Base-by-base conservation (phyloP, 2,329 filamentous ascomycete genomes). In the Sclerotinia spermophila region DNA sequence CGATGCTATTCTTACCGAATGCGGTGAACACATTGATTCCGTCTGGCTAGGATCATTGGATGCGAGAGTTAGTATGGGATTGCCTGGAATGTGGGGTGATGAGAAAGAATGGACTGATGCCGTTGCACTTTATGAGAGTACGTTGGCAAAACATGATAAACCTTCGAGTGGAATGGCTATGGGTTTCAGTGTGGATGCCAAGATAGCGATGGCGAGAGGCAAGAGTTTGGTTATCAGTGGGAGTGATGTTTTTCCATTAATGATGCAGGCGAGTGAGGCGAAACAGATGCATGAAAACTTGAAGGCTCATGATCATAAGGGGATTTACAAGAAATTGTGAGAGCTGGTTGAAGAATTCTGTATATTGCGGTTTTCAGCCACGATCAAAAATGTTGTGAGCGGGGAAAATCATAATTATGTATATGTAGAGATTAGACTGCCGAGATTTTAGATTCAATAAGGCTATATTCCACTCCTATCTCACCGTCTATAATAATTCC, bases 1-100 rank as follows among this genome's bases (percentile, higher is more conserved):
- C n/a, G 83, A 85, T 72, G 82, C 78, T 53, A 84, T 85, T 69
- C 79, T 85, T 42, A 83, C 82, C 21, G 81, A 80, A 71, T 79
- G 80, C 38, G 81, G 82, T 1, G 81, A 84, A 5, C 48, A 77
- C 55, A 83, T 85, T 42, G 83, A 85, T 74, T 76, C 81, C 27
- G 82, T 84, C 24, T 85, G 83, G 83, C 79, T 85, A 1, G 83
- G 84, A 62, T 76, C 75, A 7, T 78, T 85, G 27, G 84, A 85
- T 77, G 76, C 76, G 40, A 78, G 83, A 44, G 74, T 84, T 68
- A 81, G 78, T 76, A 85, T 85, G 83, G 81, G 80, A 69, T 73
- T 84, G 30, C 75, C 67, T 11, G 71, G 78, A 79, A 79, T 74
- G 61, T 76, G 71, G 30, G 79, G 79, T 33, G 71, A 73, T 4